Evolutionary conservation across 768 basidiomycete genomes (phyloP).

Genomic region (Rickenella mellea): DNA sequence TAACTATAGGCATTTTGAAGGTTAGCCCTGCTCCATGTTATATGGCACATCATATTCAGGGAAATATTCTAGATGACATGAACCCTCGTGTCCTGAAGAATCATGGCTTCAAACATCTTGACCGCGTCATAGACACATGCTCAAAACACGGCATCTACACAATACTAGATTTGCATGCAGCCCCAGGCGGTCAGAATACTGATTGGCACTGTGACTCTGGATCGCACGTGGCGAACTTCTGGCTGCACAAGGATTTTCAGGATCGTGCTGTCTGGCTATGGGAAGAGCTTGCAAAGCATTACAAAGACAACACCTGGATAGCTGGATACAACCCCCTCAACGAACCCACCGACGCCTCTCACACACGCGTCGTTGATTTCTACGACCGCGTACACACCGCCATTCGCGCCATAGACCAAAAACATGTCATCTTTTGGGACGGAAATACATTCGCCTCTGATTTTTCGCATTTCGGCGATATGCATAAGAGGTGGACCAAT

Average conservation of each 20-base stretch:
- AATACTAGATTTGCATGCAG: constrained; percentile 31
- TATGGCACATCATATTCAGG: not conserved
- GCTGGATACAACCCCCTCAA: constrained; percentile 39
- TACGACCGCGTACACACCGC: constrained; percentile 30
- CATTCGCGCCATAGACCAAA: constrained; percentile 27
- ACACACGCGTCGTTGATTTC: constrained; percentile 23
- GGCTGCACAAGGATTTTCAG: constrained; percentile 34
- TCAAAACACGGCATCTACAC: constrained; percentile 51
- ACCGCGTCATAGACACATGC: constrained; percentile 70
- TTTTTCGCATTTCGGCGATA: constrained; percentile 20
- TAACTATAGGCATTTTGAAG: constrained; percentile 70
- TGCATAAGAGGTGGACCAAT: constrained; percentile 24
- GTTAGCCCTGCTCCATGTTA: constrained; percentile 14
- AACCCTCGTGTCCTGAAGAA: constrained; percentile 70
- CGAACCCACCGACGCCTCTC: constrained; percentile 32
- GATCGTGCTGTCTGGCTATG: constrained; percentile 30
- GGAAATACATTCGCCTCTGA: constrained; percentile 31
- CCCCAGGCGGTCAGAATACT: constrained; percentile 13
- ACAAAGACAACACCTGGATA: constrained; percentile 34
- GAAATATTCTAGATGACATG: constrained; percentile 47
- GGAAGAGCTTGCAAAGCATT: constrained; percentile 30
- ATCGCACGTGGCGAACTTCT: constrained; percentile 20
- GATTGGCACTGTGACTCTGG: constrained; percentile 30
- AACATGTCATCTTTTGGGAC: constrained; percentile 35
- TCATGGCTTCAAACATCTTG: constrained; percentile 73